These are phyloP conservation scores for Harringtonia lauricola DNA, from an alignment of 2,329 filamentous ascomycete genomes.

Conservation along the genomic window DNA sequence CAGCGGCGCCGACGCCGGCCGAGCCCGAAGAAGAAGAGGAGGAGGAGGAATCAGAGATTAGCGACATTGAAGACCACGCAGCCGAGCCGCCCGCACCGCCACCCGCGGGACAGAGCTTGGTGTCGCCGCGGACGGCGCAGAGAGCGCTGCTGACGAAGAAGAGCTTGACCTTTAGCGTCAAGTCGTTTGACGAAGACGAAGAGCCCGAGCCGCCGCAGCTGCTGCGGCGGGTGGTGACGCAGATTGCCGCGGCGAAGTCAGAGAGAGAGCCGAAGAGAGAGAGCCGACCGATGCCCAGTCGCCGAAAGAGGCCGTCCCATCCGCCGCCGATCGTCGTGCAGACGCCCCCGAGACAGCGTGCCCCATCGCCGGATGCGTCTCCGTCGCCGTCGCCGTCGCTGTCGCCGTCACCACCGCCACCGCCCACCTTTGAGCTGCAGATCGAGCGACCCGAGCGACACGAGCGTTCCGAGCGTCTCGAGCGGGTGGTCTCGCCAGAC, in stretches of 20 bases:
- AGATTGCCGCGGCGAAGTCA: too few relatives aligned
- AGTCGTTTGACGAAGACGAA: conserved; percentile 9
- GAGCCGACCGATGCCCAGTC: too few relatives aligned
- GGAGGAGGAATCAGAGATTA: conserved; percentile 36
- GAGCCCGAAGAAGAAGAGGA: conserved; percentile 7
- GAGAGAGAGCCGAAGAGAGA: too few relatives aligned
- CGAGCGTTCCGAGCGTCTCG: too few relatives aligned
- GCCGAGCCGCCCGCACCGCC: background rate
- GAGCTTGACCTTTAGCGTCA: conserved; percentile 11
- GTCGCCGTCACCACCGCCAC: background rate
- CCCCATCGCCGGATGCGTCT: background rate
- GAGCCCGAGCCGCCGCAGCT: conserved; percentile 2
- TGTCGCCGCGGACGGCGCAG: background rate
- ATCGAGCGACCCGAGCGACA: background rate
- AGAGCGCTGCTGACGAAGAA: conserved; percentile 7
- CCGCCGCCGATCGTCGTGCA: too few relatives aligned
- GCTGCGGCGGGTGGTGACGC: background rate
- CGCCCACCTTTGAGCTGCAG: background rate
- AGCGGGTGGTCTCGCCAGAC: too few relatives aligned
- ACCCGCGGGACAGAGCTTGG: background rate
- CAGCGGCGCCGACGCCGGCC: background rate
- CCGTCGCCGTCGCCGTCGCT: background rate
- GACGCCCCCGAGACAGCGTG: background rate
- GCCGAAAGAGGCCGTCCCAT: too few relatives aligned
- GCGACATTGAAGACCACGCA: conserved; percentile 39